These are phyloP conservation scores for Prunella vulgaris DNA, from an alignment of 257 asterid genomes.

Conservation along the genomic window DNA sequence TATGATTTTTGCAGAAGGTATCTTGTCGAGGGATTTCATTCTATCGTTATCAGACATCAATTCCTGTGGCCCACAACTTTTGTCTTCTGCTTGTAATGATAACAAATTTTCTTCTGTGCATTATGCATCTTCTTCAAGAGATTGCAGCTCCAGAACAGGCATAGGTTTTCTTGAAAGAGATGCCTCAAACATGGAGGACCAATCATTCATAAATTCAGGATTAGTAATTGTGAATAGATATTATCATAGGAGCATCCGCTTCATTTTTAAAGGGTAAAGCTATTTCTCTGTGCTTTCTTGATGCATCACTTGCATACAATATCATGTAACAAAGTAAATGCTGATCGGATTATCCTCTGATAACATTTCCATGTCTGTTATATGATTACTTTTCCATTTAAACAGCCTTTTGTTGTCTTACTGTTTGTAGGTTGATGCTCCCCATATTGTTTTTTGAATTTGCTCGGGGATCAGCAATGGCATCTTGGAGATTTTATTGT, in stretches of 20 bases:
- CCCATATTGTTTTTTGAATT: conserved; percentile 47
- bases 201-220: conserved; percentile 38
- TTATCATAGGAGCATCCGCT: conserved; percentile 49
- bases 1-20: conserved; percentile 50
- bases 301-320: not conserved
- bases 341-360: not conserved
- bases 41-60: conserved; percentile 33
- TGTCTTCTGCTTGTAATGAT: conserved; percentile 23
- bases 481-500: conserved; percentile 47
- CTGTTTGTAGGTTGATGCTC: conserved; percentile 65
- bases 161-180: conserved; percentile 29
- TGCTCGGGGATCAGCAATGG: conserved; percentile 50
- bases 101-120: conserved; percentile 24
- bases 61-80: conserved; percentile 33
- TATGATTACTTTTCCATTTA: conserved; percentile 11
- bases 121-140: conserved; percentile 42
- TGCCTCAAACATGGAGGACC: conserved; percentile 29
- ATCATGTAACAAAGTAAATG: not conserved
- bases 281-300: conserved; percentile 15
- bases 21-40: conserved; percentile 47
- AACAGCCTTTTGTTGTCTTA: conserved; percentile 15
- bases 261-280: conserved; percentile 75
- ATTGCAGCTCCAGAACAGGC: conserved; percentile 28
- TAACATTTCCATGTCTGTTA: not conserved
- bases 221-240: conserved; percentile 47